phyloP scores from a whole-genome alignment of 148 eudicot genomes.

The Amaranthus palmeri region DNA sequence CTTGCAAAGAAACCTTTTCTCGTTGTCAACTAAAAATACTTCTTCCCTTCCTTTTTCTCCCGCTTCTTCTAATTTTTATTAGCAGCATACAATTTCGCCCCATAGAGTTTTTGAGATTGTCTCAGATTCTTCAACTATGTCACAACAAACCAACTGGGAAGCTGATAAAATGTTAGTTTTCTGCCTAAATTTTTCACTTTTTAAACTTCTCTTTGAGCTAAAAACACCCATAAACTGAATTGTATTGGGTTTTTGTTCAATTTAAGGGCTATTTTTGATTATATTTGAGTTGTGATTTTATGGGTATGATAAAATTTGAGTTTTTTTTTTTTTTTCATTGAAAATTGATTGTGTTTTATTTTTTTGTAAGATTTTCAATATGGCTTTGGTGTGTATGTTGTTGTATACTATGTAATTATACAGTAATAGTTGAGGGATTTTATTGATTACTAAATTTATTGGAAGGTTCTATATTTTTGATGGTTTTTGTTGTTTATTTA shows the following conservation, averaged over 20 bases:
- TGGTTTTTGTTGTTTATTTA: slow-evolving; percentile 12
- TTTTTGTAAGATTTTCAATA: slow-evolving; percentile 6
- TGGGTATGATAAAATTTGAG: no score
- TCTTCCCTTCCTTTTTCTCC: no score
- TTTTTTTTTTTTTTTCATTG: no score
- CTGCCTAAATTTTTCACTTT: neutral
- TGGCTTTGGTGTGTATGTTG: slow-evolving; percentile 12
- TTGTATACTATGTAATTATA: no score
- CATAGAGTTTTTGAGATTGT: slow-evolving; percentile 11
- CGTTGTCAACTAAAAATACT: no score
- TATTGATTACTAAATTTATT: neutral
- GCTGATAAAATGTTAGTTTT: slow-evolving; percentile 48
- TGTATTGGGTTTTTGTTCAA: neutral
- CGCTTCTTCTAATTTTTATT: no score
- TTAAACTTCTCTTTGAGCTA: neutral
- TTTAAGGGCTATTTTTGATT: neutral
- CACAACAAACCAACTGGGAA: slow-evolving; percentile 42
- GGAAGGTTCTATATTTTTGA: neutral
- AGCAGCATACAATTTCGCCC: neutral
- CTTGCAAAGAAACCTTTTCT: no score
- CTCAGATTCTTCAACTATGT: slow-evolving; percentile 31
- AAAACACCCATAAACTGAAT: neutral
- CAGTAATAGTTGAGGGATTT: no score
- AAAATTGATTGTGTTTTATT: no score
- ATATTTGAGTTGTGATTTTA: neutral